Conservation (phyloP, 495 filamentous ascomycete genomes). For the Lasiosphaeria miniovina region DNA sequence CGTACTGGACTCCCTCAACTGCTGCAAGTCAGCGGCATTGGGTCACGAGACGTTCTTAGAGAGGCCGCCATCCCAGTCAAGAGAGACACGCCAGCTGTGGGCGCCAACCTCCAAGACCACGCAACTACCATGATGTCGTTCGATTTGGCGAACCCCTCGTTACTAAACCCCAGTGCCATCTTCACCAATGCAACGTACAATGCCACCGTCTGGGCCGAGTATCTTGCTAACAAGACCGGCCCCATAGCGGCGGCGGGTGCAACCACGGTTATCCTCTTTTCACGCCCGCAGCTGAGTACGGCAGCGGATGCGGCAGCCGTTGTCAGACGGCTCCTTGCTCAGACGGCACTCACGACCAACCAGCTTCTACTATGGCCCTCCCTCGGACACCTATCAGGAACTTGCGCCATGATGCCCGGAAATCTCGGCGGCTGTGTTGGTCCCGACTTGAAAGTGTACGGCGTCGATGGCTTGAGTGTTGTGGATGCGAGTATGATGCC, state of each 20-base stretch:
- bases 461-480: conserved; percentile 45
- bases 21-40: conserved; percentile 51
- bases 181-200: conserved; percentile 25
- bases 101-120: conserved; percentile 52
- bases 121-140: conserved; percentile 24
- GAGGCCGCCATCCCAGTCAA: conserved; percentile 40
- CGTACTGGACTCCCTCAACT: conserved; percentile 33
- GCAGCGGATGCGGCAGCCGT: too few relatives aligned
- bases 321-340: conserved; percentile 42
- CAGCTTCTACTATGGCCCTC: conserved; percentile 12
- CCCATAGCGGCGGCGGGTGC: too few relatives aligned
- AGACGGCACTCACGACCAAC: conserved; percentile 21
- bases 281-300: too few relatives aligned
- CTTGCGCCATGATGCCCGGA: conserved; percentile 42
- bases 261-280: too few relatives aligned
- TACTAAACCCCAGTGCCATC: conserved; percentile 28
- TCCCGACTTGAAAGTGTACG: conserved; percentile 51
- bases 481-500: conserved; percentile 49
- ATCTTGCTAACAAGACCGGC: conserved; percentile 25
- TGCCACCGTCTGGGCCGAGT: conserved; percentile 25
- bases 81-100: conserved; percentile 49
- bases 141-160: conserved; percentile 23
- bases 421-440: conserved; percentile 48
- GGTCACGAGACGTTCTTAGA: conserved; percentile 42
- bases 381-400: conserved; percentile 32